A percentile compares a stretch with the other conserved stretches of the same genome.
phyloP scores from a whole-genome alignment of 2,329 filamentous ascomycete genomes.

The Clonostachys solani region DNA sequence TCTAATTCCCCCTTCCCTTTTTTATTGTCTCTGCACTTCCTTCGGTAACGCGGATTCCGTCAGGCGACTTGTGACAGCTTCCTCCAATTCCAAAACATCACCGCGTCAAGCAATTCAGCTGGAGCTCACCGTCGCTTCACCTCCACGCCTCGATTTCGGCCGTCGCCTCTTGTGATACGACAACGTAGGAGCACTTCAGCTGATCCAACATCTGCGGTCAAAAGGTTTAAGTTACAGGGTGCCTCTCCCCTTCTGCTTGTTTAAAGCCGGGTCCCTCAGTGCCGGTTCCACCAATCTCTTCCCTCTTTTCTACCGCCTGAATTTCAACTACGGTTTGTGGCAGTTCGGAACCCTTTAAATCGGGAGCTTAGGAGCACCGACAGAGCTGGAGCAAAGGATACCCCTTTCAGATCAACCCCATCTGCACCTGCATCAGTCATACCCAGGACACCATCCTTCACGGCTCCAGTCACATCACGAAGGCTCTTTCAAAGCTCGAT shows the following conservation, averaged over 20 bases:
- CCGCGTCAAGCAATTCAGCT: too few species aligned
- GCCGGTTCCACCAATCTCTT: conserved; percentile 30
- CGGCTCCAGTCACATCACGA: conserved; percentile 4
- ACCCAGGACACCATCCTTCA: conserved; percentile 2
- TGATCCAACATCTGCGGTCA: neutral
- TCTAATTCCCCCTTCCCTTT: too few species aligned
- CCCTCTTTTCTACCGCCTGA: conserved; percentile 6
- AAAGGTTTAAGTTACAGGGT: conserved; percentile 32
- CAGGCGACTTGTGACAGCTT: too few species aligned
- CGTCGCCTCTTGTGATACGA: too few species aligned
- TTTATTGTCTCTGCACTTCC: too few species aligned
- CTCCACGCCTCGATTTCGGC: too few species aligned
- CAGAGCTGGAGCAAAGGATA: conserved; percentile 14
- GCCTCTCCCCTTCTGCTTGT: conserved; percentile 29
- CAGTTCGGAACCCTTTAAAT: neutral
- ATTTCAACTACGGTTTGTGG: conserved; percentile 1
- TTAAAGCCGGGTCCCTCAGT: conserved; percentile 24
- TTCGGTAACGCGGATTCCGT: too few species aligned
- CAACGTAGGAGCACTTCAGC: too few species aligned
- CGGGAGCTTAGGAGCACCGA: conserved; percentile 15
- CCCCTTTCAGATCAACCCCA: conserved; percentile 6
- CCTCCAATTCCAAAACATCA: too few species aligned
- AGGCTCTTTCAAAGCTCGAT: conserved; percentile 1
- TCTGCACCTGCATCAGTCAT: conserved; percentile 2
- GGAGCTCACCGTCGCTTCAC: too few species aligned